Evolutionary conservation across 2,329 filamentous ascomycete genomes (phyloP), one percentile per base, ranked within the genome.

Genomic region (Aphanocladium album): DNA sequence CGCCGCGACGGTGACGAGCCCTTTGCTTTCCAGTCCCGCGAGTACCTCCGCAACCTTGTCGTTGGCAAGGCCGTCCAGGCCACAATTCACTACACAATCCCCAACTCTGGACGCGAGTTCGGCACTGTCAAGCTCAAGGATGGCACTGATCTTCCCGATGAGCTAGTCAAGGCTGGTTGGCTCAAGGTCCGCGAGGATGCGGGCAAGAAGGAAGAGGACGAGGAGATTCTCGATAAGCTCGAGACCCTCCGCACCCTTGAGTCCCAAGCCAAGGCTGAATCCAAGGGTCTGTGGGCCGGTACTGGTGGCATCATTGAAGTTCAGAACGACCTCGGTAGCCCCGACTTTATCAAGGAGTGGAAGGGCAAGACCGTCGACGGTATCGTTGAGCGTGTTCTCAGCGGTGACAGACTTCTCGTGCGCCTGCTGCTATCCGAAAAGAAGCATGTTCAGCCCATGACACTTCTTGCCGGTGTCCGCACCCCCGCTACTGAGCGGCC

Each of bases 171-270:
- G 71, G 90, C 92, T 69, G 95, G 95, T 66, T 97, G 93, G 92
- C 79, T 92, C 64, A 96, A 95, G 77, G 84, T 99, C 62, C 87
- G 95, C 65, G 95, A 99, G 69, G 95, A 99, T 74, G 93, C 93
- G 62, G 93, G 92, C 63, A 88, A 89, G 66, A 95, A 93, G 71
- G 93, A 97, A 66, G 92, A 97, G 62, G 87, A 88, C 2, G 89
- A 95, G 61, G 88, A 92, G 56, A 82, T 88, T 9, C 80, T 83
- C 30, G 77, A 87, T 64, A 83, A 89, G 62, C 80, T 99, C 25
- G 89, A 96, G 68, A 88, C 86, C 68, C 84, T 99, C 63, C 88
- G 91, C 67, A 81, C 82, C 52, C 79, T 93, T 37, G 93, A 98
- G 75, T 80, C 84, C 47, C 84, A 89, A 67, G 95, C 95, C 62